A percentile compares a stretch with the other conserved stretches of the same genome.
phyloP scores from a whole-genome alignment of 345 rosid genomes.

The Eucalyptus virginea region DNA sequence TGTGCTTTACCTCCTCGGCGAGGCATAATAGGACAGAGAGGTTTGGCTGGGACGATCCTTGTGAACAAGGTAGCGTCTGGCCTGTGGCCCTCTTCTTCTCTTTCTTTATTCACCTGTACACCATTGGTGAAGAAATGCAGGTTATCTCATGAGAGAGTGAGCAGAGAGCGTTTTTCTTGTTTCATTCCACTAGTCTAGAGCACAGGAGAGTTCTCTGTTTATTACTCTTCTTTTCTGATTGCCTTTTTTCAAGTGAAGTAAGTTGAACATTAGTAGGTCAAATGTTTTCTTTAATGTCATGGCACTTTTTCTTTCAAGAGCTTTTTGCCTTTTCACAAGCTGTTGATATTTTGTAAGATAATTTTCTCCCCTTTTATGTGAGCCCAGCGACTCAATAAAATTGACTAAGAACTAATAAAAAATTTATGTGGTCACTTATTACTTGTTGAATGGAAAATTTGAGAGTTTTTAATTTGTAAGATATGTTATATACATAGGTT shows the following conservation, averaged over 20 bases:
- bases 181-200: neutral
- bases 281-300: neutral
- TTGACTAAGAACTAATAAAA: neutral
- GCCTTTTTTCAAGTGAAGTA: neutral
- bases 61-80: slow-evolving; percentile 66
- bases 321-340: neutral
- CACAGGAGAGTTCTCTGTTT: neutral
- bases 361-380: neutral
- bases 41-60: slow-evolving; percentile 91
- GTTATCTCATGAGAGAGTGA: neutral
- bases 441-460: neutral
- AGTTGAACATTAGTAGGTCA: neutral
- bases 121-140: neutral
- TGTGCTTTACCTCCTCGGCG: slow-evolving; percentile 95
- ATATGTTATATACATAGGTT: slow-evolving; percentile 31
- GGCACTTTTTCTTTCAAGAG: neutral
- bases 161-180: neutral
- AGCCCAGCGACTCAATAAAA: neutral
- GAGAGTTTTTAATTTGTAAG: neutral
- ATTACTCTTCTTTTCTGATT: neutral
- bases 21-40: slow-evolving; percentile 89
- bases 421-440: neutral
- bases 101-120: neutral
- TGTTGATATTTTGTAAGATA: neutral
- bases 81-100: neutral